A percentile compares a stretch with the other conserved stretches of the same genome.
phyloP scores from a whole-genome alignment of 306 rosid genomes.

The Astragalus membranaceus region DNA sequence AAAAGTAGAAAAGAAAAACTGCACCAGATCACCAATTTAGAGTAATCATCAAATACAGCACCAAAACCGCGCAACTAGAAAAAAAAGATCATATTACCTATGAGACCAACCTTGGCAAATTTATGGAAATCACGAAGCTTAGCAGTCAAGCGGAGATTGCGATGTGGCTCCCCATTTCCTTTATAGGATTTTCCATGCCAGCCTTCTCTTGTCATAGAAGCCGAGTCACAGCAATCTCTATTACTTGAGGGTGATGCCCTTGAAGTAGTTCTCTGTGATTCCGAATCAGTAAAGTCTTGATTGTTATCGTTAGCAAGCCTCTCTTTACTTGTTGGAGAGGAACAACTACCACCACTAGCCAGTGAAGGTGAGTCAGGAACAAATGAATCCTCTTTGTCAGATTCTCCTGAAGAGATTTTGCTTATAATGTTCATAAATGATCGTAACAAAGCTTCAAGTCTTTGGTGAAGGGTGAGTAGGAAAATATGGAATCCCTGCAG shows the following conservation, averaged over 20 bases:
- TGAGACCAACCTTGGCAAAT: constrained; percentile 69
- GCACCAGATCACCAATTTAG: neutral
- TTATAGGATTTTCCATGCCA: constrained; percentile 65
- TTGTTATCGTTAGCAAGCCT: constrained; percentile 48
- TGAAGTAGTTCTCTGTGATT: constrained; percentile 47
- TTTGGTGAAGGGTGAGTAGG: constrained; percentile 83
- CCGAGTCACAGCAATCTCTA: constrained; percentile 48
- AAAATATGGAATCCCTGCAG: constrained; percentile 89
- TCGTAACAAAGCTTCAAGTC: constrained; percentile 68
- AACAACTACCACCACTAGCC: constrained; percentile 25
- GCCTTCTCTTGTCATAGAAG: constrained; percentile 56
- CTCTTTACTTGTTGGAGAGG: constrained; percentile 55
- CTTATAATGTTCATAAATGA: constrained; percentile 63
- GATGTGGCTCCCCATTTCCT: constrained; percentile 70
- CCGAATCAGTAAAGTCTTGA: constrained; percentile 60
- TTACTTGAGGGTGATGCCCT: constrained; percentile 50
- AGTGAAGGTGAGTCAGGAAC: constrained; percentile 60
- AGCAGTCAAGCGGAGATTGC: constrained; percentile 79
- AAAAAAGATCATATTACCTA: constrained; percentile 14
- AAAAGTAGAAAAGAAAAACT: neutral
- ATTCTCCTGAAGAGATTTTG: constrained; percentile 61
- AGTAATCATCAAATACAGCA: neutral
- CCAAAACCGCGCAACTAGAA: neutral
- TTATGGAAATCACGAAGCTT: constrained; percentile 85
- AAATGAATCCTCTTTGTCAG: constrained; percentile 63